Percentiles rank a stretch among this genome's conserved stretches.
These are phyloP conservation scores for Globomyces sp. DNA, from an alignment of 371 early-diverging fungal genomes.

Conservation along the genomic window DNA sequence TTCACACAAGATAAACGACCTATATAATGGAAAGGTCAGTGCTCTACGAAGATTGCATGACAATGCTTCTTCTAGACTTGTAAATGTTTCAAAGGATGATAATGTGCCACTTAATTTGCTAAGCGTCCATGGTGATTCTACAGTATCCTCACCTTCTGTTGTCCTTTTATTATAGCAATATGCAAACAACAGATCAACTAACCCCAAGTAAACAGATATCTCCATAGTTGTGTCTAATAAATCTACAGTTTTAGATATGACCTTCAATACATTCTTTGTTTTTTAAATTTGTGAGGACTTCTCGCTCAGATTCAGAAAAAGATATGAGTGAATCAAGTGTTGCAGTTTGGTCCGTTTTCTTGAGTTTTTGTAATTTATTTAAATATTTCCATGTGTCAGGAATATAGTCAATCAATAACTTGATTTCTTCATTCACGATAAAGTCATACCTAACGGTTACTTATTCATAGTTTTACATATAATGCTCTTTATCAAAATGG, in stretches of 20 bases:
- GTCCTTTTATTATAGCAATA: conserved; percentile 85
- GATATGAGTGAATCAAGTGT: conserved; percentile 19
- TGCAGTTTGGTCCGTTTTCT: background rate
- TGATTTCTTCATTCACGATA: conserved; percentile 71
- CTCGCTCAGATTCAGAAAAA: conserved; percentile 70
- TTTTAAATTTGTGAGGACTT: conserved; percentile 73
- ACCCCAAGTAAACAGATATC: conserved; percentile 67
- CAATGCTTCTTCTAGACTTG: conserved; percentile 60
- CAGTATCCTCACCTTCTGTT: conserved; percentile 80
- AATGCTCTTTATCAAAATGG: conserved; percentile 89
- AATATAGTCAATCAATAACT: conserved; percentile 66
- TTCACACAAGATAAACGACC: conserved; percentile 69
- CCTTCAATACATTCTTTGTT: conserved; percentile 70
- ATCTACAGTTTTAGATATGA: conserved; percentile 22
- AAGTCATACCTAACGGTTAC: conserved; percentile 50
- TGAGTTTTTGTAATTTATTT: conserved; percentile 33
- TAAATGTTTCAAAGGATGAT: conserved; percentile 71
- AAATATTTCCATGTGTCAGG: conserved; percentile 61
- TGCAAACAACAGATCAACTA: conserved; percentile 89
- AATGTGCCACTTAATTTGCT: conserved; percentile 79
- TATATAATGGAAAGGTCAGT: conserved; percentile 81
- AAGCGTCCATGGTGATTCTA: conserved; percentile 90
- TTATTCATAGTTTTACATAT: conserved; percentile 48
- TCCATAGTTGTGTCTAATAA: conserved; percentile 21
- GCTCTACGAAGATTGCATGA: conserved; percentile 69